These are phyloP conservation scores for Gynandropsis gynandra DNA, from an alignment of 345 rosid species.

Conservation along the genomic window DNA sequence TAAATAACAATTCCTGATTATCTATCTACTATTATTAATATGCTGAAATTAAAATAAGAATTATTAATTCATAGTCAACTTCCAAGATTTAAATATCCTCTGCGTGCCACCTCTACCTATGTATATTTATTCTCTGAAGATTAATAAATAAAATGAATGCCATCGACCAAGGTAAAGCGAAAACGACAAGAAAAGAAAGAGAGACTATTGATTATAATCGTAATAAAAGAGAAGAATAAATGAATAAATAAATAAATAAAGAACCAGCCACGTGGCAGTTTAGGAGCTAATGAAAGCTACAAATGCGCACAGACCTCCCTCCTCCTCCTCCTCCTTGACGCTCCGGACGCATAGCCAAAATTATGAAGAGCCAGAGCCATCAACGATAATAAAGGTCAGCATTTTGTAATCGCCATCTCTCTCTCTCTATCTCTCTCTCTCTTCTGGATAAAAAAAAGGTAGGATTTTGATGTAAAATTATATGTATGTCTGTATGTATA, in stretches of 20 bases:
- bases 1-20: no score
- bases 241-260: background rate
- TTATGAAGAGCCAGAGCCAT: conserved; percentile 14
- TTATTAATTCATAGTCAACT: no score
- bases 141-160: no score
- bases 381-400: conserved; percentile 18
- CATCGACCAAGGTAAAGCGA: no score
- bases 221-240: no score
- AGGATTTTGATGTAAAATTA: conserved; percentile 4
- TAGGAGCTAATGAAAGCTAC: conserved; percentile 18
- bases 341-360: conserved; percentile 14
- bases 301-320: conserved; percentile 20
- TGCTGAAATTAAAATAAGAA: no score
- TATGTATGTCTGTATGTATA: conserved; percentile 11
- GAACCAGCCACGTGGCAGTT: conserved; percentile 20
- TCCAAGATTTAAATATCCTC: no score
- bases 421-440: conserved; percentile 14
- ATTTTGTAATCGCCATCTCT: conserved; percentile 15
- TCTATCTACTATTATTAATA: no score
- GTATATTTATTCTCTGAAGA: no score
- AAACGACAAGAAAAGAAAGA: no score
- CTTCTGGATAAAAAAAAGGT: conserved; percentile 14
- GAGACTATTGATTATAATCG: no score
- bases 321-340: conserved; percentile 3
- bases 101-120: no score